These are phyloP conservation scores for Alternaria longipes DNA, from an alignment of 2,329 filamentous ascomycete genomes.

Conservation along the genomic window DNA sequence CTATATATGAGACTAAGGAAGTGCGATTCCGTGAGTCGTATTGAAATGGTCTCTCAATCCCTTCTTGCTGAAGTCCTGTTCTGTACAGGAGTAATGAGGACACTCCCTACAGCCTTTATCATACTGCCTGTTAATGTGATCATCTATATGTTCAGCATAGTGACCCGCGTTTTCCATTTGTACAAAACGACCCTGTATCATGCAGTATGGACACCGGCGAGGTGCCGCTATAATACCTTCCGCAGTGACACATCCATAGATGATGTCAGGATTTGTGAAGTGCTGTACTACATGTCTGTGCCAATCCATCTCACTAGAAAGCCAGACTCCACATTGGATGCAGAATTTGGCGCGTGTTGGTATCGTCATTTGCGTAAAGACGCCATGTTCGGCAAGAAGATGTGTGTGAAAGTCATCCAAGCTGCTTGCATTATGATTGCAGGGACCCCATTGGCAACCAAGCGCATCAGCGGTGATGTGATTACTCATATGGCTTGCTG, in stretches of 20 bases:
- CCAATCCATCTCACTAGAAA: background rate
- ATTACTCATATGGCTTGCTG: background rate
- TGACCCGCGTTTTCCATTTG: conserved; percentile 2
- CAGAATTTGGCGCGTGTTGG: background rate
- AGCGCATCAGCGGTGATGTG: background rate
- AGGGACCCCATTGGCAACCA: background rate
- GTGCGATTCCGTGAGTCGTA: background rate
- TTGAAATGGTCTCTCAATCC: background rate
- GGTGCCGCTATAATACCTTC: background rate
- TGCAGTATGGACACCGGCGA: background rate
- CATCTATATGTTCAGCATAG: conserved; percentile 1
- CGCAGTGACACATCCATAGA: background rate
- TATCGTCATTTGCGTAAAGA: background rate
- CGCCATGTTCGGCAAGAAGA: background rate
- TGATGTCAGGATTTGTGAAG: background rate
- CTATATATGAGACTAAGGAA: background rate
- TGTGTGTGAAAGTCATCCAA: background rate
- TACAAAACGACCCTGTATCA: background rate
- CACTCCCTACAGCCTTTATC: background rate
- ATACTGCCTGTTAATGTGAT: conserved; percentile 1
- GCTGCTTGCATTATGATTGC: background rate
- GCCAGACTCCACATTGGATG: background rate
- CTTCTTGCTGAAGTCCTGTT: background rate
- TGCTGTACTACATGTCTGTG: background rate
- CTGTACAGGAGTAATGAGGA: background rate